Percentiles rank a stretch among this genome's conserved stretches.
Conservation (phyloP, 2,329 filamentous ascomycete species). For the Tolypocladium tundrense region DNA sequence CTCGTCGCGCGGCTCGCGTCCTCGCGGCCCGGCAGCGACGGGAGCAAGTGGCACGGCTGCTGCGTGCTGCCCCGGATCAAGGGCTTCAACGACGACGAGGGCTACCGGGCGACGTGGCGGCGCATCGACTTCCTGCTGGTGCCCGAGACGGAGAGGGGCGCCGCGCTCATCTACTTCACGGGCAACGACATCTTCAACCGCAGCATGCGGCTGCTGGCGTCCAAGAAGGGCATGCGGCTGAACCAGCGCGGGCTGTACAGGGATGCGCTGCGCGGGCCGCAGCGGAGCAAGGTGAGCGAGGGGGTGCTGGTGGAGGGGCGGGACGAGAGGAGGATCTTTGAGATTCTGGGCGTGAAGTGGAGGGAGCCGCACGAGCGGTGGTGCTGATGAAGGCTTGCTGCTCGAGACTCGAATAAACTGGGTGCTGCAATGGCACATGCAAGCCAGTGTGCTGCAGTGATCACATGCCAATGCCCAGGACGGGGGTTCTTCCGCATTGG, state of each 20-base stretch:
- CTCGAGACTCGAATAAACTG: not conserved
- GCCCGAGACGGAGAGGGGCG: constrained; percentile 68
- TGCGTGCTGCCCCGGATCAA: constrained; percentile 51
- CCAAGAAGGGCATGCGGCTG: constrained; percentile 70
- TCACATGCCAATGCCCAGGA: not conserved
- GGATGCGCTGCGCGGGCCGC: constrained; percentile 52
- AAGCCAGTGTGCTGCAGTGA: not conserved
- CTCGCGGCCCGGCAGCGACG: constrained; percentile 32
- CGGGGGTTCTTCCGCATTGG: not conserved
- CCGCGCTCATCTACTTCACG: constrained; percentile 87
- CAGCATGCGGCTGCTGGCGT: constrained; percentile 69
- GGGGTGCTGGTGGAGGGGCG: constrained; percentile 64
- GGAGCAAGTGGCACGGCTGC: constrained; percentile 83
- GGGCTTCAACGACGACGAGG: constrained; percentile 18
- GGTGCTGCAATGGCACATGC: not conserved
- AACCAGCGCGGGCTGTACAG: constrained; percentile 76
- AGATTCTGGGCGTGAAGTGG: constrained; percentile 74
- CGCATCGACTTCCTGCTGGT: constrained; percentile 80
- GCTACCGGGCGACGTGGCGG: constrained; percentile 52
- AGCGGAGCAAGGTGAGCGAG: constrained; percentile 50
- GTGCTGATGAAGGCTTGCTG: constrained; percentile 37
- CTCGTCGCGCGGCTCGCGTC: constrained; percentile 60
- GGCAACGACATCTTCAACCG: constrained; percentile 93
- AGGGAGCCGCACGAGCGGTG: constrained; percentile 66
- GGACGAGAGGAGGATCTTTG: constrained; percentile 73